A percentile compares a stretch with the other conserved stretches of the same genome.
Evolutionary conservation across 345 rosid species (phyloP).

Genomic region (Geranium brycei): DNA sequence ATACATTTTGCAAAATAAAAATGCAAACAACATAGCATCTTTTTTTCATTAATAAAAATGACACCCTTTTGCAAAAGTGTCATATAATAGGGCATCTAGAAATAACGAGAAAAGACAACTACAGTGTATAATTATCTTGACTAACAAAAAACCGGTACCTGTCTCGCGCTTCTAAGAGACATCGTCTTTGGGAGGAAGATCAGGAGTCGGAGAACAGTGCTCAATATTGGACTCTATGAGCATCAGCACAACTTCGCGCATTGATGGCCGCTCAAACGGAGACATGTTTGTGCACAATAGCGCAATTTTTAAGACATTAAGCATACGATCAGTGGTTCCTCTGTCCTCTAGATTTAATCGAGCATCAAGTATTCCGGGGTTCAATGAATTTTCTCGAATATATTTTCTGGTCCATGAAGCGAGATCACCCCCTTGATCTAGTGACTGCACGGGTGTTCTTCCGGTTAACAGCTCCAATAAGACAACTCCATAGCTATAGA

Average conservation of each 20-base stretch:
- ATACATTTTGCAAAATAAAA: no score
- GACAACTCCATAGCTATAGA: constrained; percentile 91
- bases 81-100: no score
- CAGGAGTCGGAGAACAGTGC: constrained; percentile 19
- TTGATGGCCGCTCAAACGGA: constrained; percentile 73
- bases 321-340: constrained; percentile 50
- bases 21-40: no score
- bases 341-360: constrained; percentile 48
- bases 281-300: constrained; percentile 55
- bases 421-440: constrained; percentile 88
- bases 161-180: constrained; percentile 15
- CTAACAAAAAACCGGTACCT: constrained; percentile 5
- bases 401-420: constrained; percentile 59
- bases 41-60: no score
- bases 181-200: constrained; percentile 16
- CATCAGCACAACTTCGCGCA: constrained; percentile 78
- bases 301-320: constrained; percentile 64
- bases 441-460: constrained; percentile 68
- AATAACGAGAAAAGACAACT: no score
- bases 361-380: constrained; percentile 45
- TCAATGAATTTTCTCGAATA: constrained; percentile 38
- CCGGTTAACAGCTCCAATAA: constrained; percentile 70
- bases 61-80: no score
- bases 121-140: constrained; percentile 12
- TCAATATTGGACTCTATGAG: constrained; percentile 59